phyloP scores from a whole-genome alignment of 2,329 filamentous ascomycete species.

The Huntiella moniliformis region DNA sequence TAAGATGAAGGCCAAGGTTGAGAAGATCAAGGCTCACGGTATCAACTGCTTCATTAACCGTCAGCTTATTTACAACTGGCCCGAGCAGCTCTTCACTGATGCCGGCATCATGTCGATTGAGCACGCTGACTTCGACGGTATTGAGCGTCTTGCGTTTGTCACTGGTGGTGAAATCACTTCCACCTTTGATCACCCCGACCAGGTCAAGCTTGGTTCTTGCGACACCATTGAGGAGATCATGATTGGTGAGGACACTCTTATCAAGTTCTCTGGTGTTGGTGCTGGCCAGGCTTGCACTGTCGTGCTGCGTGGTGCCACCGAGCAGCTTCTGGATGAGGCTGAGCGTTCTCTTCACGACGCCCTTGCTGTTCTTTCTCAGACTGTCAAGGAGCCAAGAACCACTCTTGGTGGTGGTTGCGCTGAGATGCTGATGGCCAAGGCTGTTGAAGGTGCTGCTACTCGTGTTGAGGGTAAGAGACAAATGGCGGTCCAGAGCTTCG shows the following conservation, averaged over 20 bases:
- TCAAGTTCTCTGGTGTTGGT: conserved; percentile 91
- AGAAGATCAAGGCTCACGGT: conserved; percentile 94
- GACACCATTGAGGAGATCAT: conserved; percentile 95
- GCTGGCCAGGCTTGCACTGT: conserved; percentile 92
- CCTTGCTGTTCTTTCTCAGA: conserved; percentile 88
- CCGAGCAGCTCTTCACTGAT: conserved; percentile 94
- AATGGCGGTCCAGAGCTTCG: conserved; percentile 78
- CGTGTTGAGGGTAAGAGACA: conserved; percentile 95
- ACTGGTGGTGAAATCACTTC: conserved; percentile 95
- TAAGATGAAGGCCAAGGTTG: conserved; percentile 99
- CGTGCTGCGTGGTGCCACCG: conserved; percentile 85
- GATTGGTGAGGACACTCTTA: conserved; percentile 91
- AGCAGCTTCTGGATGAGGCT: conserved; percentile 90
- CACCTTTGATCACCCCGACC: conserved; percentile 94
- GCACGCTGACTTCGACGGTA: conserved; percentile 96
- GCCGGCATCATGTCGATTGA: conserved; percentile 97
- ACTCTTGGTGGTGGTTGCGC: conserved; percentile 91
- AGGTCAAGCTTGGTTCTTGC: conserved; percentile 88
- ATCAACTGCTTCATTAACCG: conserved; percentile 99
- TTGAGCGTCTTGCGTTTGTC: conserved; percentile 83
- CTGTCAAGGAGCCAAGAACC: conserved; percentile 80
- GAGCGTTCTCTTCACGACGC: conserved; percentile 94
- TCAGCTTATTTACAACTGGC: conserved; percentile 99
- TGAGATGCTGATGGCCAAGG: conserved; percentile 98
- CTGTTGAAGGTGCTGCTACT: conserved; percentile 80